A percentile compares a stretch with the other conserved stretches of the same genome.
These are phyloP conservation scores for Pelargonium fulgidum DNA, from an alignment of 441 rosid genomes.

Conservation along the genomic window DNA sequence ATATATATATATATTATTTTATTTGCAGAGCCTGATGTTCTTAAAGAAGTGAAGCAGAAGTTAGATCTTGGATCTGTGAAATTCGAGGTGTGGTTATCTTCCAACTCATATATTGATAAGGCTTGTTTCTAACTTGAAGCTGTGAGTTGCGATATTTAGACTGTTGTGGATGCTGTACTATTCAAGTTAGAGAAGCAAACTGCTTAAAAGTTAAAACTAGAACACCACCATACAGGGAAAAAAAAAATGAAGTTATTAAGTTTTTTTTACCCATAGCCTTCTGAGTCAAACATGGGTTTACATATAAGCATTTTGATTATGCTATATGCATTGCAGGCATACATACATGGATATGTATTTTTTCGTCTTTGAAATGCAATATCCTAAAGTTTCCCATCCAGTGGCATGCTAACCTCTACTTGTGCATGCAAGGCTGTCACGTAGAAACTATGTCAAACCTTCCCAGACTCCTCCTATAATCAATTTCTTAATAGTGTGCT, in stretches of 20 bases:
- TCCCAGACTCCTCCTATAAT: not conserved
- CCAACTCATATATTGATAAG: slow-evolving; percentile 2
- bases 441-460: not conserved
- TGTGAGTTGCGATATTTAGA: not conserved
- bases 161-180: no score
- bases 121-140: slow-evolving; percentile 3
- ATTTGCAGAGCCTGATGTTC: slow-evolving; percentile 84
- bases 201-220: not conserved
- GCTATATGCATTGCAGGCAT: not conserved
- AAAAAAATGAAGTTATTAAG: no score
- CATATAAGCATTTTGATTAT: not conserved
- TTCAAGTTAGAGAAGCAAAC: no score
- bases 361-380: not conserved
- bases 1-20: slow-evolving; percentile 6
- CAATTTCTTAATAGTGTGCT: not conserved
- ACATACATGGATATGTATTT: no score
- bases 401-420: no score
- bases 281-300: not conserved
- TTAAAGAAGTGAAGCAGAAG: slow-evolving; percentile 87
- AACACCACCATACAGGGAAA: not conserved
- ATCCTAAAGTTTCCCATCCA: no score
- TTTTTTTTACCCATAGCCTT: no score
- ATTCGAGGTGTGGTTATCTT: slow-evolving; percentile 62
- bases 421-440: no score
- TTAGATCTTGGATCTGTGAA: slow-evolving; percentile 86